A percentile compares a stretch with the other conserved stretches of the same genome.
Conservation (phyloP, 2,329 filamentous ascomycete species). For the Metarhizium guizhouense region DNA sequence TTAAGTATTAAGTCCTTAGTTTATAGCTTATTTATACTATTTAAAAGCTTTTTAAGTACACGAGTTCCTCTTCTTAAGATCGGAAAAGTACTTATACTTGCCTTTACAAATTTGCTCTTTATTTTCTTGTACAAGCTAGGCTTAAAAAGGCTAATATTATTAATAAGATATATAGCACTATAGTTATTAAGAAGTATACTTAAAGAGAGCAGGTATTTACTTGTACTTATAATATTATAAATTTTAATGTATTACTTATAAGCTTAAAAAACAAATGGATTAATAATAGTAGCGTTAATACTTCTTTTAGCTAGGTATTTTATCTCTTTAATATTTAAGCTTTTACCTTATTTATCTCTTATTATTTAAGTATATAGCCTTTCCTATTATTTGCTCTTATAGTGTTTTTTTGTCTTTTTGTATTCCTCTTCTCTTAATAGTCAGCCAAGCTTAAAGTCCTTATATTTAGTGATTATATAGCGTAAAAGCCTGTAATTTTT, state of each 20-base stretch:
- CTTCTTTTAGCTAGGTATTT: neutral
- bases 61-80: neutral
- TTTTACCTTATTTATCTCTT: neutral
- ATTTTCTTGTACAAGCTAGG: neutral
- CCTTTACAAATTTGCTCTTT: neutral
- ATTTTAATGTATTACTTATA: neutral
- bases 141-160: neutral
- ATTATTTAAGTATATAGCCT: neutral
- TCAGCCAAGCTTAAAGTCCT: neutral
- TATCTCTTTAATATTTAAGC: neutral
- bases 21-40: neutral
- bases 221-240: neutral
- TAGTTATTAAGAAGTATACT: neutral
- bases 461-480: neutral
- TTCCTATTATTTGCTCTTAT: neutral
- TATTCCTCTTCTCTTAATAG: neutral
- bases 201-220: neutral
- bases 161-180: neutral
- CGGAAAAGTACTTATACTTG: neutral
- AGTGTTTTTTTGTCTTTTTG: neutral
- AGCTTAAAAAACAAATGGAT: neutral
- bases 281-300: neutral
- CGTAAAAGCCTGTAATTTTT: neutral
- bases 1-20: neutral
- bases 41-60: neutral